Evolutionary conservation across 1,284 basidiomycete species (phyloP).

Genomic region (Leccinum angustisporum): DNA sequence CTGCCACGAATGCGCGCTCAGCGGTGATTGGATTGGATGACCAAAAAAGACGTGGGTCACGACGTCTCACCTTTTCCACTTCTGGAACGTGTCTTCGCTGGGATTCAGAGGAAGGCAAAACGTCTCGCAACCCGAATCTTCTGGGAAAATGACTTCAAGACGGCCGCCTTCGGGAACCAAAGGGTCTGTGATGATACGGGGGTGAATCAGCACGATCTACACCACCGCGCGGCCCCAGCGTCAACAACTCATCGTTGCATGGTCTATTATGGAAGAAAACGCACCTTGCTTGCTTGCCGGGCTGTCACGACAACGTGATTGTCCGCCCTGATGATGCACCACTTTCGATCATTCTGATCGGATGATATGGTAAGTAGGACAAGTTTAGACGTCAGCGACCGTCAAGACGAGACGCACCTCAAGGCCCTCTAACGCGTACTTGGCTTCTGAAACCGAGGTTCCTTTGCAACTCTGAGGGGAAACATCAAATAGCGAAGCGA

Average conservation of each 20-base stretch:
- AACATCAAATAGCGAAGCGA: slow-evolving; percentile 4
- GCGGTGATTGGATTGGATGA: not conserved
- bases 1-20: slow-evolving; percentile 34
- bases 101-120: slow-evolving; percentile 63
- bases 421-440: slow-evolving; percentile 61
- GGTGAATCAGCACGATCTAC: slow-evolving; percentile 69
- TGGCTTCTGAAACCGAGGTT: slow-evolving; percentile 53
- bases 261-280: slow-evolving; percentile 10
- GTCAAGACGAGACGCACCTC: slow-evolving; percentile 45
- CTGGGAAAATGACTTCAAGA: slow-evolving; percentile 59
- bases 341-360: slow-evolving; percentile 63
- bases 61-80: slow-evolving; percentile 55
- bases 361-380: not conserved
- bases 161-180: slow-evolving; percentile 45
- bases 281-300: slow-evolving; percentile 59
- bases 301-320: slow-evolving; percentile 61
- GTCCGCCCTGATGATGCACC: slow-evolving; percentile 61
- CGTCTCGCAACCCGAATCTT: slow-evolving; percentile 49
- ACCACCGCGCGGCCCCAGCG: slow-evolving; percentile 1
- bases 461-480: slow-evolving; percentile 58
- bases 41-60: not conserved
- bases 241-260: not conserved
- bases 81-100: slow-evolving; percentile 42
- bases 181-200: slow-evolving; percentile 49
- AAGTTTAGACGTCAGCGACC: not conserved